Evolutionary conservation across 2,329 filamentous ascomycete species (phyloP).

Genomic region (Elsinoe australis): DNA sequence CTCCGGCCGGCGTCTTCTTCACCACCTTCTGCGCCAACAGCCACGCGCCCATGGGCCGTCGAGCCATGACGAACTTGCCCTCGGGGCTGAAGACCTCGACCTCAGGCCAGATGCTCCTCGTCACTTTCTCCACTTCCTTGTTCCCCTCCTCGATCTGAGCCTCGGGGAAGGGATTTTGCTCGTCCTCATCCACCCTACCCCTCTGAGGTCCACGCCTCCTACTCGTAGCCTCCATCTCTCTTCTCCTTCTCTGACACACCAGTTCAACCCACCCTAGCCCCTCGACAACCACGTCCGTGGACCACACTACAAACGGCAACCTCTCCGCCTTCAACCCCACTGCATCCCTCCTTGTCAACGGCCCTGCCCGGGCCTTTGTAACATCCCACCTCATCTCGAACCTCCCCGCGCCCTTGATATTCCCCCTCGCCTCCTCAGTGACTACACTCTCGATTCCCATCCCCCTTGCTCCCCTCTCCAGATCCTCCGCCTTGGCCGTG

Average conservation of each 20-base stretch:
- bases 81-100: conserved; percentile 81
- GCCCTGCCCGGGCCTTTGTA: conserved; percentile 68
- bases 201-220: background rate
- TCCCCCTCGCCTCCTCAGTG: conserved; percentile 33
- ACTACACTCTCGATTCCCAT: conserved; percentile 55
- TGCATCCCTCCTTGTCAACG: conserved; percentile 57
- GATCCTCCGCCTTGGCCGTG: conserved; percentile 69
- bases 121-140: conserved; percentile 20
- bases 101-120: conserved; percentile 41
- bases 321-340: conserved; percentile 56
- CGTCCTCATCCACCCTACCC: conserved; percentile 19
- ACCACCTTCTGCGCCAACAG: conserved; percentile 47
- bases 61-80: conserved; percentile 65
- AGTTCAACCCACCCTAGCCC: conserved; percentile 92
- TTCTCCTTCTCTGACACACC: conserved; percentile 53
- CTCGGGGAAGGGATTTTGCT: conserved; percentile 33
- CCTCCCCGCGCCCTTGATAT: conserved; percentile 56
- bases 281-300: conserved; percentile 80
- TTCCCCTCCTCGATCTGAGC: conserved; percentile 13
- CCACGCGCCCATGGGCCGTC: conserved; percentile 66
- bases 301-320: conserved; percentile 72
- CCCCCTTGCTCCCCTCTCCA: conserved; percentile 58
- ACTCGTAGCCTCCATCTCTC: conserved; percentile 21
- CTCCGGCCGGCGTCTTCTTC: conserved; percentile 43
- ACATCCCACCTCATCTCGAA: conserved; percentile 75